These are phyloP conservation scores for Alternaria arborescens DNA, from an alignment of 2,329 filamentous ascomycete genomes.

Conservation along the genomic window DNA sequence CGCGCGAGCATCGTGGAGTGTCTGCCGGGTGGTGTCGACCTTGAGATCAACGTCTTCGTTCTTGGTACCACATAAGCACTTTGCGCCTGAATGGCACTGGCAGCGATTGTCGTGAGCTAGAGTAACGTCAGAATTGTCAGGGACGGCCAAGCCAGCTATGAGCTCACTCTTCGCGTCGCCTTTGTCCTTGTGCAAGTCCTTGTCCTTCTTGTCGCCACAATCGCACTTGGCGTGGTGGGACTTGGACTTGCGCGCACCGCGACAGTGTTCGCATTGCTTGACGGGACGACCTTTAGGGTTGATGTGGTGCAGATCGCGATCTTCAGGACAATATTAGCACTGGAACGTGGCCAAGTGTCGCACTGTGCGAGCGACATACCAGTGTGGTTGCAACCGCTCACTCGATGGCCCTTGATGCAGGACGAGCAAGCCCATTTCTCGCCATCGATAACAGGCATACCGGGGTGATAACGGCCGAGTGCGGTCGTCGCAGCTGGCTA, in stretches of 20 bases:
- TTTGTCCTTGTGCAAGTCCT: slow-evolving; percentile 59
- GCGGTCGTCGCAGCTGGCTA: slow-evolving; percentile 46
- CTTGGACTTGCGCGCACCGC: slow-evolving; percentile 93
- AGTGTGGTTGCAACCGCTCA: slow-evolving; percentile 96
- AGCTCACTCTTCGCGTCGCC: slow-evolving; percentile 51
- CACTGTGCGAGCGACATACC: slow-evolving; percentile 65
- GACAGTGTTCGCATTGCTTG: slow-evolving; percentile 97
- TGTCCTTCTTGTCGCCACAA: slow-evolving; percentile 89
- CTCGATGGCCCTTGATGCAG: slow-evolving; percentile 96
- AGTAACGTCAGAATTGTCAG: slow-evolving; percentile 42
- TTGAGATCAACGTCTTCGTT: slow-evolving; percentile 62
- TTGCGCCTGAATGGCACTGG: slow-evolving; percentile 66
- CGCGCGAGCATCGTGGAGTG: slow-evolving; percentile 56
- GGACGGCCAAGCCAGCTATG: slow-evolving; percentile 43
- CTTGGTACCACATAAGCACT: slow-evolving; percentile 67
- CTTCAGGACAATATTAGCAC: slow-evolving; percentile 58
- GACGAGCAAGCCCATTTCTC: slow-evolving; percentile 98
- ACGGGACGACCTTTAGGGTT: slow-evolving; percentile 98
- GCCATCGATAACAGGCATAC: slow-evolving; percentile 68
- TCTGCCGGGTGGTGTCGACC: slow-evolving; percentile 55
- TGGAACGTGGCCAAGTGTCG: slow-evolving; percentile 14
- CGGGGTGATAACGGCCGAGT: slow-evolving; percentile 42
- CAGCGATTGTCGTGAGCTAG: slow-evolving; percentile 54
- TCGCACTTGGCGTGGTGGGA: slow-evolving; percentile 96
- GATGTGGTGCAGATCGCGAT: slow-evolving; percentile 90